Evolutionary conservation across 129 eudicot genomes (phyloP).

Genomic region (Cynara cardunculus): DNA sequence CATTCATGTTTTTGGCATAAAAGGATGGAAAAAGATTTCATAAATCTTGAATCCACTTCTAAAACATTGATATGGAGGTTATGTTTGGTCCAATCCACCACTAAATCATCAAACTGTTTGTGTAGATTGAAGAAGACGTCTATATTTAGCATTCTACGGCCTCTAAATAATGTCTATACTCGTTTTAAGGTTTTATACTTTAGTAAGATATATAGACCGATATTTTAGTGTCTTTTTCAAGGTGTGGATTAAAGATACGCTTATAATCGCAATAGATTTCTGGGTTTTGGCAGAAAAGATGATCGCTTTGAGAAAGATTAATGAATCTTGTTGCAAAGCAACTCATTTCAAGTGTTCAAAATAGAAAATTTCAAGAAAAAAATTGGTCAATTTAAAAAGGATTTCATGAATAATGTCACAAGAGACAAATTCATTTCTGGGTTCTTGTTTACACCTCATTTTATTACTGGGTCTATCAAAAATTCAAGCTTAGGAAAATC

Average conservation of each 20-base stretch:
- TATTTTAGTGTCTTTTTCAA: not conserved
- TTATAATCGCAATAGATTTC: not conserved
- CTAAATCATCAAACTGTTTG: no score
- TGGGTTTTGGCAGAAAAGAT: not conserved
- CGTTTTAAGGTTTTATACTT: no score
- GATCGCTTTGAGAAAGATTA: not conserved
- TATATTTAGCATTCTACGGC: no score
- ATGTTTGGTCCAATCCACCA: not conserved
- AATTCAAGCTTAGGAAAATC: not conserved
- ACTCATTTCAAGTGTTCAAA: not conserved
- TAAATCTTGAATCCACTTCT: not conserved
- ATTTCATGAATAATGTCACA: not conserved
- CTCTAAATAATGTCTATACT: no score
- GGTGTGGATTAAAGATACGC: not conserved
- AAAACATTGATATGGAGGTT: not conserved
- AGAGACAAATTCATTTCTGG: not conserved
- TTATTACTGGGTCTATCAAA: not conserved
- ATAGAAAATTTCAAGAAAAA: not conserved
- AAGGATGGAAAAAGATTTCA: not conserved
- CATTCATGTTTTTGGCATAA: slow-evolving; percentile 12
- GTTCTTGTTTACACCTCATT: not conserved
- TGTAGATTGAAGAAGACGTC: not conserved
- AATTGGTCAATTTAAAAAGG: not conserved
- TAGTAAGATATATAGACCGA: no score
- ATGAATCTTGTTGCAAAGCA: no score